phyloP scores from a whole-genome alignment of 768 basidiomycete species.

The Zangia roseola region DNA sequence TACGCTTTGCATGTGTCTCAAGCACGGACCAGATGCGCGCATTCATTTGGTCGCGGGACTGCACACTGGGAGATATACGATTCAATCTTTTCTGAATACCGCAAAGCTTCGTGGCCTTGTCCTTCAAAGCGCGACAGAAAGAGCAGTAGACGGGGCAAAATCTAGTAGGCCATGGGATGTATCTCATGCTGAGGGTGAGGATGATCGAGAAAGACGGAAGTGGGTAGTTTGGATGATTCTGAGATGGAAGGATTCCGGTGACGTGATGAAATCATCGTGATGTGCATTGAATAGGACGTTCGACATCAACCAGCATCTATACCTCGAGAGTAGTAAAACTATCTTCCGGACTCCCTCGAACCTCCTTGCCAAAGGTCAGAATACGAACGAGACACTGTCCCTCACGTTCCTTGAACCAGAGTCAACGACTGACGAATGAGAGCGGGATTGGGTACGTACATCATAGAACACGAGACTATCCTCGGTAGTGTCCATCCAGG shows the following conservation, averaged over 20 bases:
- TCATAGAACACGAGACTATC: slow-evolving; percentile 59
- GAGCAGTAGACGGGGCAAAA: slow-evolving; percentile 39
- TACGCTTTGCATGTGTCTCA: slow-evolving; percentile 50
- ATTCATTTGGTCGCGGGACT: slow-evolving; percentile 69
- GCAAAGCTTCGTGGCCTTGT: slow-evolving; percentile 39
- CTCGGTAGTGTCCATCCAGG: slow-evolving; percentile 55
- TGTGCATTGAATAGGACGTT: not conserved
- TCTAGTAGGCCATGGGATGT: slow-evolving; percentile 56
- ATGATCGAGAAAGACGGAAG: slow-evolving; percentile 63
- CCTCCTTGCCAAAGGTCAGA: slow-evolving; percentile 30
- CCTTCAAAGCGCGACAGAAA: slow-evolving; percentile 47
- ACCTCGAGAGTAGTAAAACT: not conserved
- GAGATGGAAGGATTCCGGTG: slow-evolving; percentile 38
- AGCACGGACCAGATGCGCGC: slow-evolving; percentile 43
- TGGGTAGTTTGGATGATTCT: slow-evolving; percentile 73
- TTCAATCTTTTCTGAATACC: slow-evolving; percentile 54
- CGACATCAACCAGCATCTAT: not conserved
- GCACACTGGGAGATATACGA: slow-evolving; percentile 74
- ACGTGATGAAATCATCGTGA: slow-evolving; percentile 13
- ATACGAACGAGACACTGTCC: slow-evolving; percentile 34
- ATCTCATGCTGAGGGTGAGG: slow-evolving; percentile 49
- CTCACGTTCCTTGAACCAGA: slow-evolving; percentile 26
- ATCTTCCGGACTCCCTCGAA: slow-evolving; percentile 14
- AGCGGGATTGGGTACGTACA: slow-evolving; percentile 35
- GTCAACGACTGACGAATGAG: not conserved